Evolutionary conservation across 306 rosid genomes (phyloP), one percentile per base, ranked within the genome.

Genomic region (Quercus berberidifolia): DNA sequence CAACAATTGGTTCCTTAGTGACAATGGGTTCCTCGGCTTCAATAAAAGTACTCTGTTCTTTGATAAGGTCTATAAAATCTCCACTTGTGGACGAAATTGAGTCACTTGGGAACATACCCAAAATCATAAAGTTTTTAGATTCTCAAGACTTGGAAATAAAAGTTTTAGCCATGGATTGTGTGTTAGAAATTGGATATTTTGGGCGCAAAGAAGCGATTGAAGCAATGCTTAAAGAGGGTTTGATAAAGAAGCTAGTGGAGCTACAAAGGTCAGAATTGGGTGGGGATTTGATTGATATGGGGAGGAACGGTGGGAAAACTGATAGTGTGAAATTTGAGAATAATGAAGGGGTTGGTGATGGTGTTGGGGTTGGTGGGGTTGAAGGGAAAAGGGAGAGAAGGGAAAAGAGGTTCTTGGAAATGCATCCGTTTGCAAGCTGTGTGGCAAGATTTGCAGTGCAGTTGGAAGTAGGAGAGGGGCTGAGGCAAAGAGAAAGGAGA

Each of bases 131-230:
- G 71, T 58, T 89, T n/a, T 74, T 95, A 83, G 38, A 51, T 73
- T 76, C 69, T 2, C 10, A 49, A 1, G 92, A 90, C 30, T 43
- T 79, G 41, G 72, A 80, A 38, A 68, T 89, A 77, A 74, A 74
- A 49, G 87, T 88, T 5, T 8, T 90, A 74, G 94, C 86, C 0
- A 43, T 89, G 82, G 97, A 85, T 8, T 91, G 97, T 21, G 86
- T 88, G 30, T 81, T 93, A 3, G 99, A 93, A 31, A 91, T 95
- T 17, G 99, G 97, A 15, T 95, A 91, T 79, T 93, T 85, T 25
- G 98, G 98, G 9, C 85, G 98, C 11, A 95, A 95, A 87, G 99
- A 95, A 68, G 91, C 98, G 1, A 81, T 93, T 19, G 98, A 95
- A 49, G 91, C 94, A 5, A 90, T 95, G 98, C 21, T 95, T 68